Evolutionary conservation across 2,329 filamentous ascomycete species (phyloP), one percentile per base, ranked within the genome.

Genomic region (Scedosporium dehoogii): DNA sequence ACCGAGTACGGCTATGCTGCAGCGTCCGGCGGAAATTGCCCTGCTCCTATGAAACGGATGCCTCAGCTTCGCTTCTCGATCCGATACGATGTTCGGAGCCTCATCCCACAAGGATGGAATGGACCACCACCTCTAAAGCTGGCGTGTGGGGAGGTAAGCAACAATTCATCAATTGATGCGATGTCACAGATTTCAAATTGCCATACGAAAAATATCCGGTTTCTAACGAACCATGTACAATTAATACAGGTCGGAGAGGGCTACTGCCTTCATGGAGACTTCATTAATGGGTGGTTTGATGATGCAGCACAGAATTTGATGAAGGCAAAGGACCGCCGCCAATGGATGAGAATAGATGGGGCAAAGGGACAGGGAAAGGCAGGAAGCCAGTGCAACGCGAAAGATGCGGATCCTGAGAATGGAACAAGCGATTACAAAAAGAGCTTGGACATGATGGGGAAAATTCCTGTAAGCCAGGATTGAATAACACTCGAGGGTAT

Each of bases 11-110:
- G 64, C 61, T 69, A 66, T 63, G 64, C 63, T 1, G 66, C 64
- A 58, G 61, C 59, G 4, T 60, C 64, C 6, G 63, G 10, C n/a
- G 59, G 46, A 7, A 53, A 44, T 29, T 80, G 78, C 64, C 78
- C 78, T 1, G 64, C 66, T 10, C 74, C 73, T 63, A 78, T 75
- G 72, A 77, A 77, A 67, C 70, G 72, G 4, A 79, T 80, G 71
- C 76, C 77, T 3, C 76, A 77, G 66, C 73, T 80, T 6, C 74
- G 78, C 58, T 79, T 79, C 70, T 75, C 73, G 53, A 75, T 79
- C 64, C 75, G 78, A 48, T 80, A 78, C 67, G 78, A 80, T 62
- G 68, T 78, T 5, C 74, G 76, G 62, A 74, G 74, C 56, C 69
- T 69, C 1, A 66, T 80, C 3, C 75, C 78, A 3, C 69, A 75